A percentile compares a stretch with the other conserved stretches of the same genome.
These are phyloP conservation scores for Emmonsiellopsis sp. DNA, from an alignment of 2,329 filamentous ascomycete genomes.

Conservation along the genomic window DNA sequence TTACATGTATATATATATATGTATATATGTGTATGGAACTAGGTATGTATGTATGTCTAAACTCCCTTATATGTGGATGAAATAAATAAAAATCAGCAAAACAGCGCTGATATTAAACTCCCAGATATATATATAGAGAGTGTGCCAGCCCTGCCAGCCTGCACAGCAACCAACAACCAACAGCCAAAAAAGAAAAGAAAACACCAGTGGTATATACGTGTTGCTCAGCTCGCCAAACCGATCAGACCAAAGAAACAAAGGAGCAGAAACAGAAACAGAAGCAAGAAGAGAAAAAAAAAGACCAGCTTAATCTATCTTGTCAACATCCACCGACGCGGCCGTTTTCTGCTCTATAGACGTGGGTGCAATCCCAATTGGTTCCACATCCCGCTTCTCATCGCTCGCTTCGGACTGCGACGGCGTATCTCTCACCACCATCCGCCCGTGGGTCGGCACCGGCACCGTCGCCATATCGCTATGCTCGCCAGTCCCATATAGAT, in stretches of 20 bases:
- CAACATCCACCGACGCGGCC: too few relatives aligned
- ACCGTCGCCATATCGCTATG: conserved; percentile 46
- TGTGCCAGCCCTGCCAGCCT: neutral
- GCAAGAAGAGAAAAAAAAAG: too few relatives aligned
- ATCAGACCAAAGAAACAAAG: too few relatives aligned
- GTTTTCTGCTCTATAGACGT: too few relatives aligned
- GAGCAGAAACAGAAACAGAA: too few relatives aligned
- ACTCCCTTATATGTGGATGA: neutral
- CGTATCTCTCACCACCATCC: neutral
- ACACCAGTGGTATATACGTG: too few relatives aligned
- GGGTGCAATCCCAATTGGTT: too few relatives aligned
- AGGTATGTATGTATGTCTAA: neutral
- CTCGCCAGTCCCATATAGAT: conserved; percentile 51
- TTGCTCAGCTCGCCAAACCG: too few relatives aligned
- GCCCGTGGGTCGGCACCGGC: conserved; percentile 17
- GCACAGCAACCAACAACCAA: too few relatives aligned
- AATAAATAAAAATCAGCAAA: neutral
- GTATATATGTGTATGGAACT: neutral
- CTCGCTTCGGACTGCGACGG: neutral
- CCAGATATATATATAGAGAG: neutral
- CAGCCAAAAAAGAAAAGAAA: too few relatives aligned
- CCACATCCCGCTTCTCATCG: neutral
- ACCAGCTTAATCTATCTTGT: too few relatives aligned
- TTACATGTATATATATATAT: neutral
- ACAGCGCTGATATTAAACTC: neutral